Evolutionary conservation across 345 rosid species (phyloP), one percentile per base, ranked within the genome.

Genomic region (Syzygium grande): DNA sequence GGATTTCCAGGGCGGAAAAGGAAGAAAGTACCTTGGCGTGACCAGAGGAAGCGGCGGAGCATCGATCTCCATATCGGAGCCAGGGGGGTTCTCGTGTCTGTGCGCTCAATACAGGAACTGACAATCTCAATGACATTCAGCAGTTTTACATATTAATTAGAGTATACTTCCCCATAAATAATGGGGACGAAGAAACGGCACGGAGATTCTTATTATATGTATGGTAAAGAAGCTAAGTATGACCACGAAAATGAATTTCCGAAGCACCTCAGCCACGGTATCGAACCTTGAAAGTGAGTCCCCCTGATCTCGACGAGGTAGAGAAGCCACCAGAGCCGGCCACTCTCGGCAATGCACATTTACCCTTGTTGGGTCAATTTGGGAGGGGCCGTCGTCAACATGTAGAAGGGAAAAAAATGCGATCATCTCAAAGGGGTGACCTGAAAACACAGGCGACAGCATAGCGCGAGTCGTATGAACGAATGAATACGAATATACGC

Each of bases 11-110:
- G 79, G 78, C n/a, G 34, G 3, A 21, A 2, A 21, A 54, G 84
- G 79, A 34, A 85, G 14, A 51, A 79, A 61, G 65, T 6, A 93
- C 98, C 95, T 95, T 91, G 8, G 92, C 88, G 46, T 89, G 94
- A 51, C 91, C 89, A 43, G 88, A 92, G 30, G 98, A 94, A 52
- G 91, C 93, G 61, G 99, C 92, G 84, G 7, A 27, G 15, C 61
- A 9, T 43, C 5, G 46, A 43, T 43, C 46, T 43, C 46, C 46
- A 43, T 43, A 43, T 43, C 46, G 7, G 46, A 43, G 7, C 46
- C 7, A 7, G 46, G 46, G 46, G 1, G 7, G 46, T 43, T 43
- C 43, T 41, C 46, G 46, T 43, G 46, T 43, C 46, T 43, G 46
- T 43, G 46, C 7, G 46, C 46, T 43, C 46, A 43, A 43, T 43